Evolutionary conservation across 768 basidiomycete species (phyloP), one percentile per base, ranked within the genome.

Genomic region (Suillus americanus): DNA sequence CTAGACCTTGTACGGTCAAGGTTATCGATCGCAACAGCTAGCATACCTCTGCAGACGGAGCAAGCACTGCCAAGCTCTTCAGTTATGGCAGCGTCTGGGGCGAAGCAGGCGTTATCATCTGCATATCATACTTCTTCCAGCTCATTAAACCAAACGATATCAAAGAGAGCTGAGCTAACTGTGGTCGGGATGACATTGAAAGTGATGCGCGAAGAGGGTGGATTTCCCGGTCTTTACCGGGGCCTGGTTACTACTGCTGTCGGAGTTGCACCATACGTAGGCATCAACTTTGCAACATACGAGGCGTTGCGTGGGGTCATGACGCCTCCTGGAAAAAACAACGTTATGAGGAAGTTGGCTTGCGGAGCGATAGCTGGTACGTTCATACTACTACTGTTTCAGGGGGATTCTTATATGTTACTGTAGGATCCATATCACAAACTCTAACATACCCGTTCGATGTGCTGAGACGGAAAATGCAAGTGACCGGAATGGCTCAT

Each of bases 371-470:
- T 96, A 66, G 94, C 94, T 18, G 94, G 93, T 86, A 77, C 66
- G 81, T 73, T 45, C 46, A 23, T 13, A 37, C 10, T 35, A 61
- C 64, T 62, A 13, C 54, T 61, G 60, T 35, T 60, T 37, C n/a
- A 30, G 25, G 56, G 12, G 43, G 62, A 30, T 62, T 67, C n/a
- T 69, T 59, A 65, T 50, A 12, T 30, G 60, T 61, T 30, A 30
- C 28, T 30, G 35, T 77, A 86, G 94, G 94, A n/a, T 88, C 90
- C 30, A 90, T 97, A 68, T 95, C 95, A 14, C 94, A 98, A 76
- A 94, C 95, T 59, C 77, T 98, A 70, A 98, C 96, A 5, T 98
- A 97, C 75, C 97, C 97, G 10, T 93, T 97, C 71, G 97, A 99
- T 74, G 93, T 99, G 6, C 77, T 99, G 64, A 84, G 97, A 55